These are phyloP conservation scores for Syncephalis fuscata DNA, from an alignment of 371 early-diverging fungal genomes.

Conservation along the genomic window DNA sequence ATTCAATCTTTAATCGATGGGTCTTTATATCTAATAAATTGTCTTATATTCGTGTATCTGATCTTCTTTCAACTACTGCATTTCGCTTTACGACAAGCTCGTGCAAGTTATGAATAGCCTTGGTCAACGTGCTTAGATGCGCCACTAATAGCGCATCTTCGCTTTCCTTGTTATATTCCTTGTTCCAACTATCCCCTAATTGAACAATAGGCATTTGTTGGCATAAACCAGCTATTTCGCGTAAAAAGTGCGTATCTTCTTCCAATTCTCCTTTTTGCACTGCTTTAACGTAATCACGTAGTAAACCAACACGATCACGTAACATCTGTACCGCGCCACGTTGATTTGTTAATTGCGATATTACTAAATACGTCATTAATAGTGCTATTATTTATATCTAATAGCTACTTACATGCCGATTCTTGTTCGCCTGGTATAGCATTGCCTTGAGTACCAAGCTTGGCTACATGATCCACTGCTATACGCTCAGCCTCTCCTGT, in stretches of 20 bases:
- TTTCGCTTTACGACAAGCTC: constrained; percentile 20
- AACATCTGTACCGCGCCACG: constrained; percentile 74
- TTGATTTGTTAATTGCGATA: constrained; percentile 54
- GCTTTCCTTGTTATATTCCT: constrained; percentile 35
- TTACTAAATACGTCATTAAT: constrained; percentile 21
- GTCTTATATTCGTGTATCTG: neutral
- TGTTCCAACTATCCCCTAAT: constrained; percentile 29
- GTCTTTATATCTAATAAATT: too few relatives aligned
- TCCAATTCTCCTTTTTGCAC: constrained; percentile 25
- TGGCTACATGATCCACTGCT: constrained; percentile 71
- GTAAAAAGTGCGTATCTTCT: constrained; percentile 24
- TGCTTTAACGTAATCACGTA: constrained; percentile 54
- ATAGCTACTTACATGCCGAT: constrained; percentile 30
- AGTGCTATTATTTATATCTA: neutral
- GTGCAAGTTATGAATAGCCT: constrained; percentile 49
- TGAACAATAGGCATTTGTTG: constrained; percentile 54
- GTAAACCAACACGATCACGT: constrained; percentile 41
- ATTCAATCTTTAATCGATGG: too few relatives aligned
- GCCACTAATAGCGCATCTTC: constrained; percentile 62
- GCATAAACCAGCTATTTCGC: constrained; percentile 58
- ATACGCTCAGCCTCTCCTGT: constrained; percentile 74
- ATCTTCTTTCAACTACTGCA: neutral
- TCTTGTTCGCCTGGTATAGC: constrained; percentile 32
- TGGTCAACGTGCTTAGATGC: constrained; percentile 62
- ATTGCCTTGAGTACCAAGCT: constrained; percentile 17